These are phyloP conservation scores for Trebouxia gelatinosa DNA, from an alignment of 163 green algal genomes.

Conservation along the genomic window DNA sequence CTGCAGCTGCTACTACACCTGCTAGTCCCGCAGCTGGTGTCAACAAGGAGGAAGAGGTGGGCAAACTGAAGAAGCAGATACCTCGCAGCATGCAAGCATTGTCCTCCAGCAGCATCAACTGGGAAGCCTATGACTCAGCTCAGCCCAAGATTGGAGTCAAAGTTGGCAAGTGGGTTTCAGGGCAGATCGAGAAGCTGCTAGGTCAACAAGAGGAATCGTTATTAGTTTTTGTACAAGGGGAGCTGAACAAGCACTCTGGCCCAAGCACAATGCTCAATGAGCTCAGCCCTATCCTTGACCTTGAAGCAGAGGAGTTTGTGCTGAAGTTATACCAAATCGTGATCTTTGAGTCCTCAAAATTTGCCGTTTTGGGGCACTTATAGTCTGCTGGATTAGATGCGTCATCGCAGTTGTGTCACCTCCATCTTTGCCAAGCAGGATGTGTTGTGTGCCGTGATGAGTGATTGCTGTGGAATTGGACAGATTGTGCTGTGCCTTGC, in stretches of 20 bases:
- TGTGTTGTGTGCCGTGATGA: too few relatives aligned
- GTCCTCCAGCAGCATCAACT: conserved; percentile 73
- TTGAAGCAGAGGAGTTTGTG: conserved; percentile 85
- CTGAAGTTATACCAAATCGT: conserved; percentile 91
- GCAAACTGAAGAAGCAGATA: conserved; percentile 20
- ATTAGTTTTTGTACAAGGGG: conserved; percentile 65
- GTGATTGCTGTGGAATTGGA: too few relatives aligned
- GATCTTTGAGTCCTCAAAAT: conserved; percentile 86
- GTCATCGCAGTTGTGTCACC: too few relatives aligned
- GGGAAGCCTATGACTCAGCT: conserved; percentile 53
- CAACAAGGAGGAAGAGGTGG: conserved; percentile 21
- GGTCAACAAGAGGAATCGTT: conserved; percentile 78
- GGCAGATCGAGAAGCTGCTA: conserved; percentile 81
- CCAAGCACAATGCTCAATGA: conserved; percentile 61
- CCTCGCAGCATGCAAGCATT: conserved; percentile 54
- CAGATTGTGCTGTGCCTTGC: too few relatives aligned
- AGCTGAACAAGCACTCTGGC: conserved; percentile 53
- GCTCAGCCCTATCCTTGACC: conserved; percentile 72
- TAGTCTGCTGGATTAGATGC: too few relatives aligned
- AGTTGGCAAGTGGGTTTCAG: conserved; percentile 59
- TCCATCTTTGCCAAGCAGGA: too few relatives aligned
- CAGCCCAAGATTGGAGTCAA: conserved; percentile 36
- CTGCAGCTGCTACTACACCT: conserved; percentile 28
- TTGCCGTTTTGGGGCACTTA: conserved; percentile 2
- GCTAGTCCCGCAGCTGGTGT: not conserved